phyloP scores from a whole-genome alignment of 495 filamentous ascomycete genomes.

The Ascodesmis nigricans region DNA sequence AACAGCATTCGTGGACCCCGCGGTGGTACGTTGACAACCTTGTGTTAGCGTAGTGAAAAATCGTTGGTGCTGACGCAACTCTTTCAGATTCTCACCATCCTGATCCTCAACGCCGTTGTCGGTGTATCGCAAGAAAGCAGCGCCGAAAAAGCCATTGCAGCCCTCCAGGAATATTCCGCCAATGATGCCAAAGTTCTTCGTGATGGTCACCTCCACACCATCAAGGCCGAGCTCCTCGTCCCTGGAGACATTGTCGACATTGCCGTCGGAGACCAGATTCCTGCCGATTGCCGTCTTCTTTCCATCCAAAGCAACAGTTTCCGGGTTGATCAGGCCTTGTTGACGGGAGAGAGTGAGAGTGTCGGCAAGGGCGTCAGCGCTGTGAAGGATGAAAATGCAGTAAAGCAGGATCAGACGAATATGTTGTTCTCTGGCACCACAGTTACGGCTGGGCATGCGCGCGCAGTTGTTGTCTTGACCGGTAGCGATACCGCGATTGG shows the following conservation, averaged over 20 bases:
- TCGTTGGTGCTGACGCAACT: constrained; percentile 10
- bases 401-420: constrained; percentile 94
- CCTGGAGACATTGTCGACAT: constrained; percentile 84
- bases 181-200: constrained; percentile 90
- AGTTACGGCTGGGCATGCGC: constrained; percentile 83
- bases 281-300: constrained; percentile 85
- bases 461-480: constrained; percentile 77
- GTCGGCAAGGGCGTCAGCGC: constrained; percentile 58
- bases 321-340: constrained; percentile 83
- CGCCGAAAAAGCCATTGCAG: constrained; percentile 95
- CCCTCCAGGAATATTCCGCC: constrained; percentile 95
- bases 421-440: constrained; percentile 98
- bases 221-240: constrained; percentile 89
- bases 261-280: constrained; percentile 78
- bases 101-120: constrained; percentile 89
- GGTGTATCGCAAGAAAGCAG: constrained; percentile 97
- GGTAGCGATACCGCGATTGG: constrained; percentile 86
- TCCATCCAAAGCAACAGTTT: constrained; percentile 94
- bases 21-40: constrained; percentile 46
- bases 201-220: constrained; percentile 44
- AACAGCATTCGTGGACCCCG: constrained; percentile 97
- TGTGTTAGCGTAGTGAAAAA: too few relatives aligned
- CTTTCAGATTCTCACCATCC: constrained; percentile 74
- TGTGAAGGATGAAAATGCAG: constrained; percentile 58
- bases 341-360: constrained; percentile 96